These are phyloP conservation scores for Salvia miltiorrhiza DNA, from an alignment of 257 asterid genomes.

Conservation along the genomic window DNA sequence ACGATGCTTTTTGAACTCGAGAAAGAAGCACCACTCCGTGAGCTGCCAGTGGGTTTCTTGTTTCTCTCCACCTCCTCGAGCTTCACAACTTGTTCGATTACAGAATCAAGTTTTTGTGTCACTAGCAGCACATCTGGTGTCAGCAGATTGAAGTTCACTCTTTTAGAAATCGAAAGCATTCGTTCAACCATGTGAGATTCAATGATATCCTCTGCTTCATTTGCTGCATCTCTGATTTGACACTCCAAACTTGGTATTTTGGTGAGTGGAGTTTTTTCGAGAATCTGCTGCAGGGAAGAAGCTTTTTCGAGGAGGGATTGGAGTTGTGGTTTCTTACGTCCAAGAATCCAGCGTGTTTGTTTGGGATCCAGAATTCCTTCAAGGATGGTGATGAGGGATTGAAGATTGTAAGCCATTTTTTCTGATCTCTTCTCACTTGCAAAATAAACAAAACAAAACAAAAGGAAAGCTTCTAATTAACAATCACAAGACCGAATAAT, in stretches of 20 bases:
- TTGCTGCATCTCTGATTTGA: constrained; percentile 8
- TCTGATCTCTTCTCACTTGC: no score
- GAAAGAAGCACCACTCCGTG: no score
- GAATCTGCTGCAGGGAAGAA: constrained; percentile 11
- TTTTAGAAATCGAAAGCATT: no score
- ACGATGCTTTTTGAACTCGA: no score
- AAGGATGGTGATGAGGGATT: no score
- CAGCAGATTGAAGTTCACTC: no score
- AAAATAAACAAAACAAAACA: no score
- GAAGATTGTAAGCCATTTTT: no score
- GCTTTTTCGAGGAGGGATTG: constrained; percentile 19
- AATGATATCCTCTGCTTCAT: not conserved
- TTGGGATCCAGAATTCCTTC: no score
- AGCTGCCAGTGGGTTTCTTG: not conserved
- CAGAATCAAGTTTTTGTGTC: not conserved
- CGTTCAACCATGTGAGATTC: constrained; percentile 8
- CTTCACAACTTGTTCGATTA: not conserved
- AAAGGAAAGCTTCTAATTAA: no score
- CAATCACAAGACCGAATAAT: no score
- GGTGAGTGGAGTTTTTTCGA: not conserved
- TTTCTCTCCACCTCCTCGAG: not conserved
- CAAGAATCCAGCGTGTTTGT: constrained; percentile 12
- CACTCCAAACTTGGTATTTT: not conserved
- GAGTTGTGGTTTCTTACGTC: constrained; percentile 1
- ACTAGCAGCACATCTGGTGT: constrained; percentile 1